Evolutionary conservation across 768 basidiomycete species (phyloP), one percentile per base, ranked within the genome.

Genomic region (Omphalotus guepiniiformis): DNA sequence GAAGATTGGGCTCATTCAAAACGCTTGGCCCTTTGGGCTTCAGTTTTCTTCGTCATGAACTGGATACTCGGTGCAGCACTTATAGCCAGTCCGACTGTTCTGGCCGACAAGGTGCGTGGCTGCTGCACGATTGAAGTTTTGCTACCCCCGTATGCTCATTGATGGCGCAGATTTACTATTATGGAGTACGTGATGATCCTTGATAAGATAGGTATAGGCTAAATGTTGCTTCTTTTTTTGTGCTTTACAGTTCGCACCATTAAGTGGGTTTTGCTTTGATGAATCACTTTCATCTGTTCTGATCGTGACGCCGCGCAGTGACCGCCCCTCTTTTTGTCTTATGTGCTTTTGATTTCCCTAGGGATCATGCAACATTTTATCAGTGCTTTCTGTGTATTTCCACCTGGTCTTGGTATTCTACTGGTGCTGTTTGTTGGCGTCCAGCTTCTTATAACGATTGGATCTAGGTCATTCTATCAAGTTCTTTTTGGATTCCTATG

Each of bases 381-480:
- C 46, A 47, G 21, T 39, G 36, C 22, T 39, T 47, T n/a, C 25
- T 47, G n/a, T 39, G 25, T 22, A 39, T 47, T 2, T 40, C 46
- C 4, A 47, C 46, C 8, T 47, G 46, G 46, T 19, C 36, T 3
- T 47, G 46, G 46, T 47, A 39, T 19, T 18, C 13, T 27, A 2
- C 8, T 16, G 9, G 15, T 5, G 6, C 13, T 40, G 5, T 7
- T 2, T 12, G n/a, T 34, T 39, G 15, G 28, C 15, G 6, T 6
- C 3, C 6, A 13, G 8, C 25, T 25, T 34, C 46, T 29, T 21
- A 16, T 28, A 12, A 7, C 22, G 11, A 12, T 8, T 25, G 4
- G 26, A 21, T 25, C 19, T n/a, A 47, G 46, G 46, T 47, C 46
- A 47, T 47, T 16, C 38, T 47, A 47, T 30, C 46, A 47, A 47